Evolutionary conservation across 2,329 filamentous ascomycete genomes (phyloP), one percentile per base, ranked within the genome.

Genomic region (Verticillium nubilum): DNA sequence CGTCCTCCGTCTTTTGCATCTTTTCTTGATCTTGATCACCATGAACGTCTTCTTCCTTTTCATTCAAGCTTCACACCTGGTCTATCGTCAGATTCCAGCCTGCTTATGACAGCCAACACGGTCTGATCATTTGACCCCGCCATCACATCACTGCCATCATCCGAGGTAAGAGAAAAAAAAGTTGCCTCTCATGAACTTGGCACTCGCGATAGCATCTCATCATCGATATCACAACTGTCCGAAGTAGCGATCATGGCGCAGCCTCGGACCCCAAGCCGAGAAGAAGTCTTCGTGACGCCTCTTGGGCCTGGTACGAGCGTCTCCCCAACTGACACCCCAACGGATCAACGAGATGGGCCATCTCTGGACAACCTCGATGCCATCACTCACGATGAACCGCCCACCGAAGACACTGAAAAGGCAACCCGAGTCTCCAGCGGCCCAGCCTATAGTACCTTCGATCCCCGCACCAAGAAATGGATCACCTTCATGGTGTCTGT

Each of bases 401-500:
- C 59, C 31, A 61, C 15, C 26, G 35, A 15, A 25, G 67, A 70
- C 52, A 59, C 70, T 12, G 42, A 47, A 25, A 47, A 23, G 42
- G 42, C 19, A n/a, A 9, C 42, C 42, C 42, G 42, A 4, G 69
- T 72, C 31, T 69, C 71, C 4, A 73, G 67, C 54, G 71, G 69
- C 5, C 70, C 72, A 15, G 67, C 73, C 4, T 76, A 76, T 62
- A 74, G 64, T 56, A 69, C 70, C 47, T 75, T 76, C 62, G 66
- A 71, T 5, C 65, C 61, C 17, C 63, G 67, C 13, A 79, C 76
- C 64, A 85, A 79, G 67, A 69, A 74, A 64, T 85, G 80, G 74
- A 80, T 86, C 60, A 74, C 81, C 33, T 65, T 71, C 56, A 80
- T 86, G 78, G 80, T 82, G 58, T 77, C 78, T 33, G 67, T 80